Conservation (phyloP, 139 green algal genomes). For the Tetraselmis chui region DNA sequence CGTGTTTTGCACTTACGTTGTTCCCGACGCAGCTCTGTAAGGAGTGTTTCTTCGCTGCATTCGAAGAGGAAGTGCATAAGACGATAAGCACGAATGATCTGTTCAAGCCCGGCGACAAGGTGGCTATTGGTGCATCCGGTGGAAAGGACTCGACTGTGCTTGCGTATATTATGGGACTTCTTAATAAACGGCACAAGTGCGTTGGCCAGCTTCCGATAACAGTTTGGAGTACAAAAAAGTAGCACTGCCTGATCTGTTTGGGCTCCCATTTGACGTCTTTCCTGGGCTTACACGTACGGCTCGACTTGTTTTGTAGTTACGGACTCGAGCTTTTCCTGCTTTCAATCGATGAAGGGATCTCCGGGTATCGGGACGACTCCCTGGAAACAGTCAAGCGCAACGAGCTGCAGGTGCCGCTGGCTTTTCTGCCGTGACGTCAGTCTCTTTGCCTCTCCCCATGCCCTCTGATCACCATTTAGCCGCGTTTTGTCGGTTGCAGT, state of each 20-base stretch:
- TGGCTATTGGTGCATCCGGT: conserved; percentile 85
- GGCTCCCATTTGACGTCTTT: neutral
- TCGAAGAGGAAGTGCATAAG: conserved; percentile 90
- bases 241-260: neutral
- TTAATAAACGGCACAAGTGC: conserved; percentile 81
- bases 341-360: conserved; percentile 95
- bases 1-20: neutral
- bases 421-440: no score
- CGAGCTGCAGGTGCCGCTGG: conserved; percentile 58
- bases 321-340: conserved; percentile 93
- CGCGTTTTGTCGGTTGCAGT: conserved; percentile 10
- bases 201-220: neutral
- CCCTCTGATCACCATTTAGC: neutral
- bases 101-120: conserved; percentile 76
- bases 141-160: conserved; percentile 97
- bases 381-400: conserved; percentile 94
- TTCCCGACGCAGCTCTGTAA: conserved; percentile 68
- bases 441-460: neutral
- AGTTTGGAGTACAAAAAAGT: neutral
- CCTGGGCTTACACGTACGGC: no score
- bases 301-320: conserved; percentile 63
- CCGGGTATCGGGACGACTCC: conserved; percentile 90
- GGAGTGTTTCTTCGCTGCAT: conserved; percentile 81
- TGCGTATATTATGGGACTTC: conserved; percentile 82
- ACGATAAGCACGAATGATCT: conserved; percentile 72